phyloP scores from a whole-genome alignment of 768 basidiomycete species.

The Pleurotus citrinopileatus region DNA sequence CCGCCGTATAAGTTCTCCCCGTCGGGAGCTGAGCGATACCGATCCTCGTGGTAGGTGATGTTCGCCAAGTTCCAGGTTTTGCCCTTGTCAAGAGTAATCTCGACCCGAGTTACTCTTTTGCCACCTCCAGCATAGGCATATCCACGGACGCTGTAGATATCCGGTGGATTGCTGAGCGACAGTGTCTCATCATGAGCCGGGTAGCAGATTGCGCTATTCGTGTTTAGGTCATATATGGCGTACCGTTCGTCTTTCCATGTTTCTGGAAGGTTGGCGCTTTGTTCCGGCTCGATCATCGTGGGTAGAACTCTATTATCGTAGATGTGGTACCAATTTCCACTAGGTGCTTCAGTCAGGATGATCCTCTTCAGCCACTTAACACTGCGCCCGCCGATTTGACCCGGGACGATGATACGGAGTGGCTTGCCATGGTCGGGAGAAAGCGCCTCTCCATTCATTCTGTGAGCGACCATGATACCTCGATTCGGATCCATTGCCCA shows the following conservation, averaged over 20 bases:
- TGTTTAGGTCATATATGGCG: constrained; percentile 46
- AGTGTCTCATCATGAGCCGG: constrained; percentile 55
- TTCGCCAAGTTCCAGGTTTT: constrained; percentile 41
- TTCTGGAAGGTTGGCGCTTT: constrained; percentile 43
- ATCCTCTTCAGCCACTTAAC: constrained; percentile 62
- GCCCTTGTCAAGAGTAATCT: constrained; percentile 55
- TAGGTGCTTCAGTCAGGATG: constrained; percentile 46
- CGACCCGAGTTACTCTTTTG: constrained; percentile 53
- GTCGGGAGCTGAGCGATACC: constrained; percentile 35
- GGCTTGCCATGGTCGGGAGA: constrained; percentile 67
- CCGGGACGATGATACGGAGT: constrained; percentile 59
- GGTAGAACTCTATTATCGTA: constrained; percentile 66
- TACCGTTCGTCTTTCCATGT: constrained; percentile 57
- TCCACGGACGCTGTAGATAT: constrained; percentile 42
- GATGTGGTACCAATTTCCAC: constrained; percentile 37
- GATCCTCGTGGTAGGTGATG: constrained; percentile 47
- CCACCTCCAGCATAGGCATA: constrained; percentile 67
- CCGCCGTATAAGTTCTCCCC: constrained; percentile 42
- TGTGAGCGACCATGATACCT: constrained; percentile 46
- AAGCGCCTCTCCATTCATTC: constrained; percentile 57
- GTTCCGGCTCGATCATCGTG: constrained; percentile 45
- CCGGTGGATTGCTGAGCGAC: not conserved
- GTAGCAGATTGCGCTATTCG: constrained; percentile 53
- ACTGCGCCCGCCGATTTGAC: constrained; percentile 59
- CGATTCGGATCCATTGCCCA: constrained; percentile 42